Evolutionary conservation across 1,284 basidiomycete genomes (phyloP).

Genomic region (Ganoderma multipileum): DNA sequence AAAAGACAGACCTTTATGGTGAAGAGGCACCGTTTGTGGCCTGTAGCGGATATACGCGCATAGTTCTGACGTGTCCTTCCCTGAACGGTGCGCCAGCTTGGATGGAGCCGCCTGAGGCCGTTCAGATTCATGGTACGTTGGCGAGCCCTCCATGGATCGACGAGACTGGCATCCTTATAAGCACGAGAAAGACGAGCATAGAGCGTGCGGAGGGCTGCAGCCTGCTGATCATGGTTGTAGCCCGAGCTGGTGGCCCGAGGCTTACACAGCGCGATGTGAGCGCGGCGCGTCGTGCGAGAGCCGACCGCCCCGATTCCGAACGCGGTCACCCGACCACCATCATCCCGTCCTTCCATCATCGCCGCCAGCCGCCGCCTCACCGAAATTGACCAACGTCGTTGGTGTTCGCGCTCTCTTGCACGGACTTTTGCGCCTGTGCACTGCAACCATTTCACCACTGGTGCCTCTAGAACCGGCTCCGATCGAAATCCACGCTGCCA

Average conservation of each 20-base stretch:
- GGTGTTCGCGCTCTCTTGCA: background rate
- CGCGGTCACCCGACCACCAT: background rate
- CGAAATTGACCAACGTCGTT: background rate
- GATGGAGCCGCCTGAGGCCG: background rate
- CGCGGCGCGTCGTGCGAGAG: background rate
- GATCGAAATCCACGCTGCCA: background rate
- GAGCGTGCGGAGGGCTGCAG: background rate
- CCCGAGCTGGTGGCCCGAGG: background rate
- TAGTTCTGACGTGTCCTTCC: background rate
- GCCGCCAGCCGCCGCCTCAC: background rate
- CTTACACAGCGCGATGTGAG: background rate
- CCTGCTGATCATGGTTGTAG: background rate
- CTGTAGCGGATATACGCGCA: background rate
- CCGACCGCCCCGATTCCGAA: background rate
- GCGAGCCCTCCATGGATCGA: background rate
- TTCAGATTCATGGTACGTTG: background rate
- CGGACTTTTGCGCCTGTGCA: background rate
- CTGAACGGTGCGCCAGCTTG: background rate
- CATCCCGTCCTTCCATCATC: background rate
- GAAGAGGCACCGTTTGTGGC: background rate
- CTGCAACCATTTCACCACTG: background rate
- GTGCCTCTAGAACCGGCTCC: conserved; percentile 5
- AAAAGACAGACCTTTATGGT: conserved; percentile 1
- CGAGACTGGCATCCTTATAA: background rate
- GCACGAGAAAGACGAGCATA: background rate